Evolutionary conservation across 2,329 filamentous ascomycete genomes (phyloP).

Genomic region (Fusarium ambrosium): DNA sequence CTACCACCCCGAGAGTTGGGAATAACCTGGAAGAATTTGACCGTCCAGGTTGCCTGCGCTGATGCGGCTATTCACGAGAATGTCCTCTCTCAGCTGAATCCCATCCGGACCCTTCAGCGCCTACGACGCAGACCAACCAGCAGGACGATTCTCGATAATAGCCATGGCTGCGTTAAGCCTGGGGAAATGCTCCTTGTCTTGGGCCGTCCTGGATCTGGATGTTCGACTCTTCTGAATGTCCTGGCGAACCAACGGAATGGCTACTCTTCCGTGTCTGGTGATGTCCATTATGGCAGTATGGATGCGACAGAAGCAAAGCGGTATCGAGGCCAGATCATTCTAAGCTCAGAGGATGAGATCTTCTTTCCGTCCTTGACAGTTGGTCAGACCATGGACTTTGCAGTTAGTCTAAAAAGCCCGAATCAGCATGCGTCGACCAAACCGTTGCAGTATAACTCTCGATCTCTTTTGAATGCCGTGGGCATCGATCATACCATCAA

Average conservation of each 20-base stretch:
- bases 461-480: background rate
- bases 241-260: background rate
- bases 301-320: background rate
- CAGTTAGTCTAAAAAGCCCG: background rate
- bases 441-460: background rate
- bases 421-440: background rate
- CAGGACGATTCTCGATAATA: background rate
- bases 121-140: background rate
- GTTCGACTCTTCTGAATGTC: background rate
- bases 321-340: background rate
- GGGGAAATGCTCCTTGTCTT: background rate
- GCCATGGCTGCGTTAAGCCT: background rate
- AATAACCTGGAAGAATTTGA: background rate
- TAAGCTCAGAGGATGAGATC: background rate
- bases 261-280: background rate
- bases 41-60: background rate
- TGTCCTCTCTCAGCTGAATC: background rate
- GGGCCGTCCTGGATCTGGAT: background rate
- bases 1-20: background rate
- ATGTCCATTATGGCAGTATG: background rate
- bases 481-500: background rate
- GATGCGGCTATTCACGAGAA: background rate
- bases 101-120: background rate
- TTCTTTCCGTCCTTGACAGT: background rate
- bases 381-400: background rate